Evolutionary conservation across 257 asterid genomes (phyloP).

Genomic region (Gentiana dahurica): DNA sequence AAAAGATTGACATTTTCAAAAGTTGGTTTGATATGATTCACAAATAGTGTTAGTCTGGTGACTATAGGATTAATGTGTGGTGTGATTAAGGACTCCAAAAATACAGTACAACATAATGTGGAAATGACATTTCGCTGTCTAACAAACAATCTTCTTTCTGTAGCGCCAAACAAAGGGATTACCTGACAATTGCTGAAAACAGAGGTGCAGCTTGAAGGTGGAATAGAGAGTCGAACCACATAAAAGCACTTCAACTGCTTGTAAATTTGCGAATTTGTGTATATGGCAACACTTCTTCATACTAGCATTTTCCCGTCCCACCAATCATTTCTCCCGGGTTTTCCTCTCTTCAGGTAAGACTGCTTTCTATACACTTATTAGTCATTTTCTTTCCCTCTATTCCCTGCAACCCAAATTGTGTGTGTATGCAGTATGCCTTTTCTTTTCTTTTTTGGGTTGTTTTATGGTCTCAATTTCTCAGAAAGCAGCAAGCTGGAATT

Average conservation of each 20-base stretch:
- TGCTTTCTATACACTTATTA: neutral
- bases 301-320: constrained; percentile 1
- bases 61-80: too few species aligned
- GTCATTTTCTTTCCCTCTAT: neutral
- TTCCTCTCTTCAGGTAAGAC: constrained; percentile 2
- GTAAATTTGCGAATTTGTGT: neutral
- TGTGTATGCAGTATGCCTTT: neutral
- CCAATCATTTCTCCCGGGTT: neutral
- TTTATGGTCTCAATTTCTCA: constrained; percentile 1
- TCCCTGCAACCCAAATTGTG: neutral
- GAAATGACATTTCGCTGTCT: too few species aligned
- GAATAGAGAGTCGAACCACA: too few species aligned
- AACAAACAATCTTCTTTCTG: too few species aligned
- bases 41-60: too few species aligned
- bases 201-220: too few species aligned
- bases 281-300: constrained; percentile 5
- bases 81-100: too few species aligned
- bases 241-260: neutral
- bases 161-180: too few species aligned
- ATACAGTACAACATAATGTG: too few species aligned
- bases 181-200: too few species aligned
- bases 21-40: too few species aligned
- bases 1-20: too few species aligned
- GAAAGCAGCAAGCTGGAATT: constrained; percentile 8
- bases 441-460: neutral